phyloP scores from a whole-genome alignment of 805 yeast species.

The Spathaspora girioi region DNA sequence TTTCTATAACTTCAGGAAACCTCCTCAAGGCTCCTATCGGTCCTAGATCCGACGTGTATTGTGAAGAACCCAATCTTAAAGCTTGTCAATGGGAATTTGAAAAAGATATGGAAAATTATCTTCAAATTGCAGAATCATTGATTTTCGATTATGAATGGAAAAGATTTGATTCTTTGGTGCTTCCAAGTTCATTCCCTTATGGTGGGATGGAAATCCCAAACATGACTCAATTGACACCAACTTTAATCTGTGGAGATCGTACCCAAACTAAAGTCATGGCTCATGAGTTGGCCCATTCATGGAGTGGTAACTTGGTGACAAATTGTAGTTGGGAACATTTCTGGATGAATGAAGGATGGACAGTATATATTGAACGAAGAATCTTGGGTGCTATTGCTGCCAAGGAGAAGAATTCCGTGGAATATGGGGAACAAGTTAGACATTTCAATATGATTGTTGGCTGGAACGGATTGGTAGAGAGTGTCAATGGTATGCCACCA shows the following conservation, averaged over 20 bases:
- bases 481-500: conserved; percentile 18
- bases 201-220: conserved; percentile 41
- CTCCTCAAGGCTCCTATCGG: conserved; percentile 27
- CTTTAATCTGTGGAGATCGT: conserved; percentile 29
- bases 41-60: conserved; percentile 29
- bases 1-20: conserved; percentile 33
- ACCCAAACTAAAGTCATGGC: conserved; percentile 33
- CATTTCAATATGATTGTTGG: conserved; percentile 31
- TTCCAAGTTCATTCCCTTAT: conserved; percentile 31
- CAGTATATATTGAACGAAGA: conserved; percentile 32
- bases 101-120: conserved; percentile 31
- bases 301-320: conserved; percentile 37
- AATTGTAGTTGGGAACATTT: conserved; percentile 36
- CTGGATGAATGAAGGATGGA: conserved; percentile 39
- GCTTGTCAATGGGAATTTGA: conserved; percentile 34
- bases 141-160: conserved; percentile 33
- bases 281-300: conserved; percentile 36
- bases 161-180: conserved; percentile 29
- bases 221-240: conserved; percentile 31
- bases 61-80: conserved; percentile 22
- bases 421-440: conserved; percentile 29
- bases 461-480: conserved; percentile 24
- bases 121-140: conserved; percentile 30
- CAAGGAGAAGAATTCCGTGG: conserved; percentile 16
- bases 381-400: conserved; percentile 29